Percentiles rank a stretch among this genome's conserved stretches.
phyloP scores from a whole-genome alignment of 129 eudicot species.

The Rutidosis leptorrhynchoides region DNA sequence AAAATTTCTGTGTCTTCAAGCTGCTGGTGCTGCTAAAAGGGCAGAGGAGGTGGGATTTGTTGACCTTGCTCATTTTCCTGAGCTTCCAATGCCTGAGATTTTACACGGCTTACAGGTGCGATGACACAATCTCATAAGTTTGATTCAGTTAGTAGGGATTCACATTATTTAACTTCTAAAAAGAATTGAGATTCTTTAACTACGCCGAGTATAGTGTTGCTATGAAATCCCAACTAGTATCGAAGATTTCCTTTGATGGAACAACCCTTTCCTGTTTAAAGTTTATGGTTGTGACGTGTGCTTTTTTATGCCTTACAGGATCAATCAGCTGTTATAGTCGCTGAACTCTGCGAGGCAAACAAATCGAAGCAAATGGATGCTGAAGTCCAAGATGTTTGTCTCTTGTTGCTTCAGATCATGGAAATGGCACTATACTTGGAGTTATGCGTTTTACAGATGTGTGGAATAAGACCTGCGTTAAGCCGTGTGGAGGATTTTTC shows the following conservation, averaged over 20 bases:
- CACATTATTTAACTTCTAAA: background rate
- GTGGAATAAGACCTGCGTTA: conserved; percentile 84
- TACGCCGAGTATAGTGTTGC: too few relatives aligned
- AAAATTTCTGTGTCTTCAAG: conserved; percentile 37
- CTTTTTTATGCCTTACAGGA: conserved; percentile 43
- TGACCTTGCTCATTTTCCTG: conserved; percentile 79
- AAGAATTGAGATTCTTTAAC: background rate
- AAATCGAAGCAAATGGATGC: conserved; percentile 33
- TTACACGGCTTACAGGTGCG: conserved; percentile 97
- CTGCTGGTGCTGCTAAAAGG: conserved; percentile 66
- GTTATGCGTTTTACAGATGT: conserved; percentile 76
- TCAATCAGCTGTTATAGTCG: conserved; percentile 65
- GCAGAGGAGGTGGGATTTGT: conserved; percentile 88
- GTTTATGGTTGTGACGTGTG: too few relatives aligned
- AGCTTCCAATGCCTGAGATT: conserved; percentile 96
- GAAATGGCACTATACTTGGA: conserved; percentile 80
- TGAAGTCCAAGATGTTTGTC: conserved; percentile 47
- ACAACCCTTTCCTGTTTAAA: too few relatives aligned
- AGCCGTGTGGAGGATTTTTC: conserved; percentile 83
- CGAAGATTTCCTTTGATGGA: too few relatives aligned
- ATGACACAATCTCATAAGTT: background rate
- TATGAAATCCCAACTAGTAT: too few relatives aligned
- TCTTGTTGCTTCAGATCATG: conserved; percentile 57
- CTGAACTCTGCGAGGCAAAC: conserved; percentile 75
- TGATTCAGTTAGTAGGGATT: background rate